Conservation (phyloP, 2,329 filamentous ascomycete species). For the Epichloe uncinata region DNA sequence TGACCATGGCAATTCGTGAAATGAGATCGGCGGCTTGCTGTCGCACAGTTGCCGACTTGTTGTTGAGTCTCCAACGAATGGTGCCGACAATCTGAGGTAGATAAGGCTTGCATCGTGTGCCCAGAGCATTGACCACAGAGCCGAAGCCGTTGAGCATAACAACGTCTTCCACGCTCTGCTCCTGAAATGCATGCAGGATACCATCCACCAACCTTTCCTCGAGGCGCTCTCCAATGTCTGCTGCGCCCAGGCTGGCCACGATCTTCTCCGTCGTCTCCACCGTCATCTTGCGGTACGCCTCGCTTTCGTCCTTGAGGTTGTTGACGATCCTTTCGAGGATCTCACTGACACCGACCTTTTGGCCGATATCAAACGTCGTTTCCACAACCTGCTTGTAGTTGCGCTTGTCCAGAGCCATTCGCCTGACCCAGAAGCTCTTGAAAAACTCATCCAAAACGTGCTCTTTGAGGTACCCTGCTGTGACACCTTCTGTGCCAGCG, state of each 20-base stretch:
- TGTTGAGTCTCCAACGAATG: constrained; percentile 92
- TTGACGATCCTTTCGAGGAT: constrained; percentile 87
- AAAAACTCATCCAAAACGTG: constrained; percentile 94
- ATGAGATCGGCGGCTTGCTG: constrained; percentile 96
- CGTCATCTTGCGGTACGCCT: constrained; percentile 98
- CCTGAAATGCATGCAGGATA: constrained; percentile 91
- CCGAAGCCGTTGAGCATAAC: constrained; percentile 96
- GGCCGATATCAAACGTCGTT: constrained; percentile 90
- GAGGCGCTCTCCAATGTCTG: constrained; percentile 82
- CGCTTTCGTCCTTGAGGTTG: constrained; percentile 96
- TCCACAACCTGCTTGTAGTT: constrained; percentile 98
- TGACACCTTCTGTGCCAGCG: constrained; percentile 87
- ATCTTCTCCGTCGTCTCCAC: constrained; percentile 97
- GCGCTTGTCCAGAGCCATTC: constrained; percentile 93
- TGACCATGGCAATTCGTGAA: constrained; percentile 93
- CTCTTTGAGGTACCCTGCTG: constrained; percentile 86
- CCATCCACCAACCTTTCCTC: constrained; percentile 93
- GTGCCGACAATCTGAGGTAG: constrained; percentile 94
- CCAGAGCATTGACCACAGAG: constrained; percentile 90
- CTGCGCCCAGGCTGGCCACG: constrained; percentile 81
- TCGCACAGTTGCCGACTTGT: constrained; percentile 91
- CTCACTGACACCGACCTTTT: constrained; percentile 95
- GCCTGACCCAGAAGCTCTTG: constrained; percentile 94
- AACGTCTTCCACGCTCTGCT: constrained; percentile 92
- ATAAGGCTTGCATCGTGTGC: constrained; percentile 89